phyloP scores from a whole-genome alignment of 805 yeast species.

The Geotrichum ghanense region DNA sequence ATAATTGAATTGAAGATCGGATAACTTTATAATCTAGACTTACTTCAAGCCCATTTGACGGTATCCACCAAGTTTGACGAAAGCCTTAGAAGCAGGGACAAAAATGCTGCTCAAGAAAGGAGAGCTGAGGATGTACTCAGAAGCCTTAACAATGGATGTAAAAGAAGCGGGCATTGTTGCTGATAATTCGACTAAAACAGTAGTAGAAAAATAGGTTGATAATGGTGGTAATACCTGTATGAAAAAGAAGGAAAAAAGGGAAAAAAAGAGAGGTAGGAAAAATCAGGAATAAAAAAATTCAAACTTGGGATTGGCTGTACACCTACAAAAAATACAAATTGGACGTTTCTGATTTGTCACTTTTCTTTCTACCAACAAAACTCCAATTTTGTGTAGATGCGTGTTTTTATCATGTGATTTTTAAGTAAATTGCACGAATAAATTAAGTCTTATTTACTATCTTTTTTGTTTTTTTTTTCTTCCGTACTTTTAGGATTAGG shows the following conservation, averaged over 20 bases:
- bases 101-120: constrained; percentile 68
- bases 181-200: no score
- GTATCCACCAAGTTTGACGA: constrained; percentile 74
- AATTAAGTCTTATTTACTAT: no score
- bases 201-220: no score
- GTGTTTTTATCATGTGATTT: no score
- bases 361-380: no score
- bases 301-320: background rate
- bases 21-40: constrained; percentile 6
- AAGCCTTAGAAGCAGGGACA: constrained; percentile 70
- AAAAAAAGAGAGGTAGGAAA: background rate
- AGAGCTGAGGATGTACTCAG: constrained; percentile 69
- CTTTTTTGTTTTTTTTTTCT: no score
- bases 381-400: no score
- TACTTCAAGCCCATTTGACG: constrained; percentile 78
- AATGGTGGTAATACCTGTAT: no score
- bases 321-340: no score
- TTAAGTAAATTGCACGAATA: no score
- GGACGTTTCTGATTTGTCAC: constrained; percentile 1
- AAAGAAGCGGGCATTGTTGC: background rate
- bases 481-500: no score
- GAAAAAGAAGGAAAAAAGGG: background rate
- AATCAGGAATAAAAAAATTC: background rate
- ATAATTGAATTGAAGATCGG: constrained; percentile 10
- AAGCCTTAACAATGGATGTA: constrained; percentile 6